Conservation (phyloP, 495 filamentous ascomycete genomes). For the Bacidia gigantensis region DNA sequence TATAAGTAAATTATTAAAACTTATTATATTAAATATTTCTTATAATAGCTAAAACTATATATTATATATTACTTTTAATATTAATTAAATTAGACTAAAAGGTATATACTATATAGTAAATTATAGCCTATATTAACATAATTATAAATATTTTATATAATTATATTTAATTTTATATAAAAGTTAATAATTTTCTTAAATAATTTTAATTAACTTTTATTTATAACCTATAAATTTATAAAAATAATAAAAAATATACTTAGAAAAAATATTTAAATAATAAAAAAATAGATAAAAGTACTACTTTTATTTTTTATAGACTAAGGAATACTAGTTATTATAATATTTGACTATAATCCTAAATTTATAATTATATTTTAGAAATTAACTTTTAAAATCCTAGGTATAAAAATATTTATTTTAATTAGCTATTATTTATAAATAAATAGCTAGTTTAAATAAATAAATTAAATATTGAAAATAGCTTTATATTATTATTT, state of each 20-base stretch:
- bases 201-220: neutral
- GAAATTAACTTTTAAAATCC: neutral
- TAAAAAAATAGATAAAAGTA: neutral
- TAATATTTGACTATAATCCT: neutral
- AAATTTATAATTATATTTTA: constrained; percentile 3
- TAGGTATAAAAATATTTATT: neutral
- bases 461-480: neutral
- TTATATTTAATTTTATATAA: neutral
- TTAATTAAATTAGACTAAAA: neutral
- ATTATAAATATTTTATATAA: neutral
- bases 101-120: no score
- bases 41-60: neutral
- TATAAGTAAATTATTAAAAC: neutral
- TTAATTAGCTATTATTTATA: constrained; percentile 1
- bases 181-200: neutral
- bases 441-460: neutral
- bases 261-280: constrained; percentile 1
- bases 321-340: neutral
- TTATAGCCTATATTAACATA: neutral
- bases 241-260: constrained; percentile 2
- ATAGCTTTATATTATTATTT: constrained; percentile 1
- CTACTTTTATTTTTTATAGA: neutral
- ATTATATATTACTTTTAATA: neutral
- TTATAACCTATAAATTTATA: neutral
- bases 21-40: constrained; percentile 6